Evolutionary conservation across 257 asterid genomes (phyloP), one percentile per base, ranked within the genome.

Genomic region (Solanum appendiculatum): DNA sequence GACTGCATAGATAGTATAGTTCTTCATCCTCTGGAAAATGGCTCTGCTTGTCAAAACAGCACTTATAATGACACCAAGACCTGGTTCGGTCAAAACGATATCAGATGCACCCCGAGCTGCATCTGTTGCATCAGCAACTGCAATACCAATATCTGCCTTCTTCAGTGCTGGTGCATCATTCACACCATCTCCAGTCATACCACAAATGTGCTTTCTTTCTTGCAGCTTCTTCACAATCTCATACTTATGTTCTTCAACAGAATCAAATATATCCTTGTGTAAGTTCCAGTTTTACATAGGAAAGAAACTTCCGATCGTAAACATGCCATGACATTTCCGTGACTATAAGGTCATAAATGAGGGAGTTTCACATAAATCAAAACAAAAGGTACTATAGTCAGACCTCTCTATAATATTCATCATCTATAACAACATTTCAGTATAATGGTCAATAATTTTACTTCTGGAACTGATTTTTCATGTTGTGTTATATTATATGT

Each of bases 111-210:
- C n/a, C 82, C 98, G 87, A 39, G 98, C 98, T 12, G 98, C 98
- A 80, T 95, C 98, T 3, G 98, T 95, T 51, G 98, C 95, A 75
- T 95, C 97, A 1, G 94, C 98, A 9, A 95, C 98, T 25, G 98
- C 98, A 27, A 95, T 95, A 18, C 98, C 98, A 23, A 95, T 94
- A 82, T 95, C 98, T 5, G 98, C 98, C 90, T 91, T 95, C 88
- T 94, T 95, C 8, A 94, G 89, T 9, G 98, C 98, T 8, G 97
- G 98, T 2, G 98, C 98, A 46, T 94, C 98, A 87, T 95, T 94
- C 80, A 95, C 98, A 68, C 98, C 98, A 86, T 95, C 98, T 63
- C 98, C 98, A 7, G 98, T 95, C 98, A 95, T 95, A 60, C 98
- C 98, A 70, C 98, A 95, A 1, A 95, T 95, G 87, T 95, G 98